phyloP scores from a whole-genome alignment of 2,329 filamentous ascomycete genomes.

The Periconia sp. region DNA sequence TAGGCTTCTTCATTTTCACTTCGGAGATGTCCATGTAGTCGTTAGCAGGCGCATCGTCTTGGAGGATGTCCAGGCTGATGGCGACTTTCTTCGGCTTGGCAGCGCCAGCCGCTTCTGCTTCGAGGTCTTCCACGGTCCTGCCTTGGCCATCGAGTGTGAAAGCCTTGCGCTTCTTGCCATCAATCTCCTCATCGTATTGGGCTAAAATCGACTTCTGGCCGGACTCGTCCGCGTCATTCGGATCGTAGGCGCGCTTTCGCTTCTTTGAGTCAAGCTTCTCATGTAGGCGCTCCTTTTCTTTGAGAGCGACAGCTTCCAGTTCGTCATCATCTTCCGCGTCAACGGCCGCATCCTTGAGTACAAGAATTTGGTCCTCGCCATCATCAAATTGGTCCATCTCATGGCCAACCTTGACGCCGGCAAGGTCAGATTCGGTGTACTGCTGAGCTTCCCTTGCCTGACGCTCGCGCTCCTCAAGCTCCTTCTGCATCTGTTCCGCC shows the following conservation, averaged over 20 bases:
- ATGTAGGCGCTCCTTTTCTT: constrained; percentile 73
- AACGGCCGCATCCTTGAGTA: constrained; percentile 91
- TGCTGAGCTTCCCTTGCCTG: constrained; percentile 69
- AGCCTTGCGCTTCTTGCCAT: constrained; percentile 83
- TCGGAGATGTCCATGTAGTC: constrained; percentile 89
- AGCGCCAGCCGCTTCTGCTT: constrained; percentile 61
- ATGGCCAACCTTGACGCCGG: constrained; percentile 90
- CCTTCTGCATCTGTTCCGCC: constrained; percentile 72
- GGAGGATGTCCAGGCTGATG: constrained; percentile 76
- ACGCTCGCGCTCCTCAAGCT: constrained; percentile 72
- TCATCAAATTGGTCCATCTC: constrained; percentile 82
- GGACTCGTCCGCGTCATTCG: constrained; percentile 72
- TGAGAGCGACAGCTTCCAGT: constrained; percentile 76
- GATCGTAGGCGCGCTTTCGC: constrained; percentile 87
- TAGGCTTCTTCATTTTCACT: constrained; percentile 80
- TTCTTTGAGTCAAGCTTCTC: constrained; percentile 88
- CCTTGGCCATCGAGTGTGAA: constrained; percentile 87
- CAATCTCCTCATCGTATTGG: constrained; percentile 95
- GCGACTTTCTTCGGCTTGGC: constrained; percentile 68
- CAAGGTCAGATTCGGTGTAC: constrained; percentile 85
- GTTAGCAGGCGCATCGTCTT: constrained; percentile 71
- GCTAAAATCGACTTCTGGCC: constrained; percentile 74
- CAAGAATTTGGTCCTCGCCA: constrained; percentile 84
- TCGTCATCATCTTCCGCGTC: constrained; percentile 86
- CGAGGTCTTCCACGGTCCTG: constrained; percentile 66